Evolutionary conservation across 2,329 filamentous ascomycete species (phyloP).

Genomic region (Calonectria pseudoreteaudii): DNA sequence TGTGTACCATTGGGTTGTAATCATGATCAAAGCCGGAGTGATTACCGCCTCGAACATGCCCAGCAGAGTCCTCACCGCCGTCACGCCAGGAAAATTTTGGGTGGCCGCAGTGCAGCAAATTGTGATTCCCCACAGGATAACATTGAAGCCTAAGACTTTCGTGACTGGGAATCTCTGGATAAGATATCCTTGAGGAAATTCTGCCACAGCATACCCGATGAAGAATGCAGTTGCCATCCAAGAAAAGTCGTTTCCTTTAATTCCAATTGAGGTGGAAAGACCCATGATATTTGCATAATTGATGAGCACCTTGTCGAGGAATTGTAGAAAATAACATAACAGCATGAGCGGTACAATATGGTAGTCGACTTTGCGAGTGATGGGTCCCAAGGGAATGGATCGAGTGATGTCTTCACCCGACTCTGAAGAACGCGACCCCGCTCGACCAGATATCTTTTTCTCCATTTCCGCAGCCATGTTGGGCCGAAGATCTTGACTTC

Average conservation of each 20-base stretch:
- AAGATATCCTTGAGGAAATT: slow-evolving; percentile 45
- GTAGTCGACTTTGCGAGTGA: slow-evolving; percentile 42
- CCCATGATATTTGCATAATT: slow-evolving; percentile 48
- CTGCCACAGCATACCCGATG: slow-evolving; percentile 44
- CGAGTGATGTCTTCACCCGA: slow-evolving; percentile 3
- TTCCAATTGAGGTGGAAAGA: slow-evolving; percentile 43
- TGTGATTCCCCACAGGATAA: slow-evolving; percentile 50
- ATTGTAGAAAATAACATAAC: slow-evolving; percentile 42
- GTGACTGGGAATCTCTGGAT: slow-evolving; percentile 50
- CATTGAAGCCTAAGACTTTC: slow-evolving; percentile 49
- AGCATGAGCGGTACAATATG: slow-evolving; percentile 43
- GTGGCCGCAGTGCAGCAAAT: slow-evolving; percentile 58
- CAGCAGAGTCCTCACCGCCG: slow-evolving; percentile 57
- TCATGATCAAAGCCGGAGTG: slow-evolving; percentile 63
- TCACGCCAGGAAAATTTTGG: slow-evolving; percentile 54
- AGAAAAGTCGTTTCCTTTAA: slow-evolving; percentile 47
- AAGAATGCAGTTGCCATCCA: slow-evolving; percentile 48
- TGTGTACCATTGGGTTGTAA: slow-evolving; percentile 56
- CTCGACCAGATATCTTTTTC: background rate
- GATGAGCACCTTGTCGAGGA: slow-evolving; percentile 44
- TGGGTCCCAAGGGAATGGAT: slow-evolving; percentile 11
- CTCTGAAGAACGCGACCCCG: background rate
- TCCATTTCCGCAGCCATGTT: background rate
- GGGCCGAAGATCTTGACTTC: background rate
- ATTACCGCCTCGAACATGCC: slow-evolving; percentile 62